Conservation (phyloP, 169 alveolate species). For the Plasmodium vivax region DNA sequence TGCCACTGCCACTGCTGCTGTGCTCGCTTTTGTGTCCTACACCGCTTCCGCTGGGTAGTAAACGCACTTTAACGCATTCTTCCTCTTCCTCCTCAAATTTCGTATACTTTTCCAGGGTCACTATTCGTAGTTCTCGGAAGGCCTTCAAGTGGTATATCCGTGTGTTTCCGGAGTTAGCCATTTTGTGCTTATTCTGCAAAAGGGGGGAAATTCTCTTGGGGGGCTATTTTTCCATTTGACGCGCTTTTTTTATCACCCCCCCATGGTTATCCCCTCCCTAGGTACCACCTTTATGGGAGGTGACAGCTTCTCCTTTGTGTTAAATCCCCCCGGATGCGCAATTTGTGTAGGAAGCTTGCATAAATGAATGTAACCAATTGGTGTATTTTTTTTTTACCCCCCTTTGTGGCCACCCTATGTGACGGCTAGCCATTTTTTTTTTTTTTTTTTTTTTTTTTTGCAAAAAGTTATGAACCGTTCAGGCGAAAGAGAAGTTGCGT, state of each 20-base stretch:
- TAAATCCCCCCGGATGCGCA: background rate
- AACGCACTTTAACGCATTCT: conserved; percentile 37
- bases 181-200: background rate
- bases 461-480: background rate
- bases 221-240: background rate
- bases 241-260: background rate
- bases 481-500: background rate
- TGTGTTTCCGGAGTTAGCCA: conserved; percentile 13
- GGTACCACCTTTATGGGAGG: background rate
- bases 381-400: background rate
- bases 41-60: conserved; percentile 2
- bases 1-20: background rate
- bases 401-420: background rate
- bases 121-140: conserved; percentile 46
- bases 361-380: background rate
- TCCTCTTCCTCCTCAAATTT: conserved; percentile 59
- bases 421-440: conserved; percentile 1
- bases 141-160: conserved; percentile 41
- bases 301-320: background rate
- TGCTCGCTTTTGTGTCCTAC: conserved; percentile 18
- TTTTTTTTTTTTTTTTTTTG: background rate
- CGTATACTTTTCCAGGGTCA: conserved; percentile 33
- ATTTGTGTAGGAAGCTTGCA: background rate
- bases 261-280: background rate
- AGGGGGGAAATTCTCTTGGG: background rate